Evolutionary conservation across 2,329 filamentous ascomycete genomes (phyloP), one percentile per base, ranked within the genome.

Genomic region (Albifimbria verrucaria): DNA sequence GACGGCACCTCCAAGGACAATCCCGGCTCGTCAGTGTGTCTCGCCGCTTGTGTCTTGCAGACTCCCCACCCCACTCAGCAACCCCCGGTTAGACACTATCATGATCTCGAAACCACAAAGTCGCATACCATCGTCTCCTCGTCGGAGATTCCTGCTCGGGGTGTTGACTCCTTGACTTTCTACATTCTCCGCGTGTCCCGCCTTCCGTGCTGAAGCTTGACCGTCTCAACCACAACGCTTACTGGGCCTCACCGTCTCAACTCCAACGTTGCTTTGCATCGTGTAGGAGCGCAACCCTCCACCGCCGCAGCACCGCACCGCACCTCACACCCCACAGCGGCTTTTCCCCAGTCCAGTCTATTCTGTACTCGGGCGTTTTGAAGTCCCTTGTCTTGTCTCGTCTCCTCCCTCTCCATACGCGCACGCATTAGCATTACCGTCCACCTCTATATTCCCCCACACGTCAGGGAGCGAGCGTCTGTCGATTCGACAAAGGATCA

Each of bases 121-220:
- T 56, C 66, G 68, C 52, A 65, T 67, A 64, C 66, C 63, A 63
- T 65, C 65, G 63, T 72, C 69, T 72, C 69, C 71, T 62, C 65
- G 63, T 60, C 65, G 71, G 71, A 73, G 71, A 58, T 69, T 73
- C 54, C 62, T 70, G 54, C 70, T 69, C 57, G 68, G 70, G 70
- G 64, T 68, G 55, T 59, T 65, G 62, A 70, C 69, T 57, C 70
- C 70, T 61, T 73, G 71, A 73, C 68, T 66, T 25, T n/a, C 4
- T 26, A 32, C 18, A 18, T 25, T 32, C 46, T 17, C 26, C 22
- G 20, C 12, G 18, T 44, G 32, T 39, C 42, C 46, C 52, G 50
- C 52, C 57, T 55, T 53, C 48, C 49, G 43, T n/a, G n/a, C n/a
- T 42, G 36, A 58, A 46, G 43, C 17, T 25, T 47, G 36, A 46